Evolutionary conservation across 345 rosid genomes (phyloP).

Genomic region (Gossypium rotundifolium): DNA sequence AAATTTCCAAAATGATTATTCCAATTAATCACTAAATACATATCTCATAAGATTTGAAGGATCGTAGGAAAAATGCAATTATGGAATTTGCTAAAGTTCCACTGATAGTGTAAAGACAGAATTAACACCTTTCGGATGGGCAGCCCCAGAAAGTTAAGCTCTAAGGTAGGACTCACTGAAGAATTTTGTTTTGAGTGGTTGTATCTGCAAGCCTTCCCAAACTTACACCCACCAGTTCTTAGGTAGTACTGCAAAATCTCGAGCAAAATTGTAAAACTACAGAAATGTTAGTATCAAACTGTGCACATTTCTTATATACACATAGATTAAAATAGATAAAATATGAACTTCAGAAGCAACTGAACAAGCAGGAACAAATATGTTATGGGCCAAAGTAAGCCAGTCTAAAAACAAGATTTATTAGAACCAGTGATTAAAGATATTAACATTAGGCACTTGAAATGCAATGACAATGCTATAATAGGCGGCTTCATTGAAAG

Average conservation of each 20-base stretch:
- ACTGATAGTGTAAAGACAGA: neutral
- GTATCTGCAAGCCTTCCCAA: conserved; percentile 77
- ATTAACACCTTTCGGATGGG: conserved; percentile 65
- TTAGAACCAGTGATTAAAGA: neutral
- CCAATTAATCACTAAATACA: neutral
- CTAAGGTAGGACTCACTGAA: conserved; percentile 28
- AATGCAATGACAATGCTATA: neutral
- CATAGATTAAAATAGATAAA: neutral
- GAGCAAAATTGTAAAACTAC: conserved; percentile 15
- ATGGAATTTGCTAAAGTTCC: neutral
- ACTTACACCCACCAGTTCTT: conserved; percentile 92
- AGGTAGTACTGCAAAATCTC: conserved; percentile 68
- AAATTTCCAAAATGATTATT: neutral
- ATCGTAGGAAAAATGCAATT: neutral
- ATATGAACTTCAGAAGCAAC: neutral
- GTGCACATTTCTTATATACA: neutral
- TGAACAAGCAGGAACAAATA: neutral
- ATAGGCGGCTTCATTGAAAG: neutral
- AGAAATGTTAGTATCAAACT: conserved; percentile 17
- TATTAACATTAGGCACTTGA: neutral
- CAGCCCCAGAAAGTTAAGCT: conserved; percentile 82
- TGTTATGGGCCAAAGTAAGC: neutral
- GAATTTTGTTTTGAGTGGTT: conserved; percentile 52
- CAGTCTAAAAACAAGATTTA: neutral
- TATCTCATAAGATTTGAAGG: neutral